phyloP scores from a whole-genome alignment of 352 stramenopile species.

The Pythium inflatum region DNA sequence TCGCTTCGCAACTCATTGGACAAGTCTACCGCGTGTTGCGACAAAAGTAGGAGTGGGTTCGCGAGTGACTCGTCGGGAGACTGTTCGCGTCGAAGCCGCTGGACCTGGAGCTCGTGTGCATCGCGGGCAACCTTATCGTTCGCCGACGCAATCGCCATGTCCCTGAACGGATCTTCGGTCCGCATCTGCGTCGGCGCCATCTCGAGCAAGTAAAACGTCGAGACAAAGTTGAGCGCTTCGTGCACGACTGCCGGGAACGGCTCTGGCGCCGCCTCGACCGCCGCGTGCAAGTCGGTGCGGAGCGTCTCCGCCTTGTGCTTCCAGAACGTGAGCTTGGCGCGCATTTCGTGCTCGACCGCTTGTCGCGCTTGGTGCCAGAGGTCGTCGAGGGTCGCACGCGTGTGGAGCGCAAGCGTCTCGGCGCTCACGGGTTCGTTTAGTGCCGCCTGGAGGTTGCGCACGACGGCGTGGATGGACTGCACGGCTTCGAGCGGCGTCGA shows the following conservation, averaged over 20 bases:
- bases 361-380: slow-evolving; percentile 35
- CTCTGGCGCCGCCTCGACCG: slow-evolving; percentile 16
- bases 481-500: slow-evolving; percentile 25
- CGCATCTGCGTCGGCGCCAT: slow-evolving; percentile 13
- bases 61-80: slow-evolving; percentile 8
- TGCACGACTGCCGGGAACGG: slow-evolving; percentile 7
- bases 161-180: slow-evolving; percentile 10
- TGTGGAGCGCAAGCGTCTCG: slow-evolving; percentile 5
- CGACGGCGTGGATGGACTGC: slow-evolving; percentile 21
- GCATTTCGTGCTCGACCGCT: slow-evolving; percentile 33
- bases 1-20: neutral
- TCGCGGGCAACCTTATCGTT: slow-evolving; percentile 15
- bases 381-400: slow-evolving; percentile 21
- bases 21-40: neutral
- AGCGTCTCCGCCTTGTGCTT: slow-evolving; percentile 41
- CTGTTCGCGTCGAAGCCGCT: slow-evolving; percentile 16
- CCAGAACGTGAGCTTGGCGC: slow-evolving; percentile 39
- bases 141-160: slow-evolving; percentile 20
- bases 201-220: slow-evolving; percentile 41
- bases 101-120: slow-evolving; percentile 21
- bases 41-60: slow-evolving; percentile 12
- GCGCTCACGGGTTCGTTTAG: slow-evolving; percentile 6
- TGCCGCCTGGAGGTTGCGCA: slow-evolving; percentile 24
- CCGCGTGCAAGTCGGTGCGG: slow-evolving; percentile 26
- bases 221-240: slow-evolving; percentile 40